Base-by-base conservation (phyloP, 768 basidiomycete species). In the Boletellus ananiceps region DNA sequence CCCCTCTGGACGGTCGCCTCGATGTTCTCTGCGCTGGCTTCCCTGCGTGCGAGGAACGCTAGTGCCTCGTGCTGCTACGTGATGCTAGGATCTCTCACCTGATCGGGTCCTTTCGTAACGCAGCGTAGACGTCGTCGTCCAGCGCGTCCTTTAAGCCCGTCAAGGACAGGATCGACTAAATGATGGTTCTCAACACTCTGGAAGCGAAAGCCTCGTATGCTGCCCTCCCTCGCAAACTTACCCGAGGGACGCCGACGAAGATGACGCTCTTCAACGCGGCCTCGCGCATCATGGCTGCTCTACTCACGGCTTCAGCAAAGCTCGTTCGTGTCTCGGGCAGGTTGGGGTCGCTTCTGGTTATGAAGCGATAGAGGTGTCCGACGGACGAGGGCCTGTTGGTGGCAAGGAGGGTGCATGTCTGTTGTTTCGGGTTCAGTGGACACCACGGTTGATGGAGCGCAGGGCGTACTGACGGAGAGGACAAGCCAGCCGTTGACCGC, bases 201-300 rank as follows among this genome's bases (percentile, higher is more conserved):
- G 45, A 37, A 46, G 39, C 16, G 44, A 49, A 35, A 27, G 15
- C 13, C 32, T 37, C 31, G 44, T 25, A 38, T n/a, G 23, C 29
- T 42, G 27, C 7, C 31, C 23, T 23, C 14, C 29, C 23, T 41
- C 42, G 47, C 47, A 40, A 35, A 69, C 82, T 72, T 64, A 89
- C 88, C 66, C 87, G 77, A 58, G 90, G 88, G 47, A 92, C 88
- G 39, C 90, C 89, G 47, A 91, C 81, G 63, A 95, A 93, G 59
- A 93, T 87, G 61, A 82, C 80, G 63, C 89, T 91, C 73, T 95
- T 95, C 65, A 95, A 63, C 27, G 88, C 88, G 27, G 88, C 81
- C 72, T 95, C 93, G 39, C 93, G 79, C 81, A 95, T 93, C 56
- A 91, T 66, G 56, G 89, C 87, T 54, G 88, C 88, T 64, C 77